Evolutionary conservation across 2,329 filamentous ascomycete species (phyloP), one percentile per base, ranked within the genome.

Genomic region (Pyrenophora graminea): DNA sequence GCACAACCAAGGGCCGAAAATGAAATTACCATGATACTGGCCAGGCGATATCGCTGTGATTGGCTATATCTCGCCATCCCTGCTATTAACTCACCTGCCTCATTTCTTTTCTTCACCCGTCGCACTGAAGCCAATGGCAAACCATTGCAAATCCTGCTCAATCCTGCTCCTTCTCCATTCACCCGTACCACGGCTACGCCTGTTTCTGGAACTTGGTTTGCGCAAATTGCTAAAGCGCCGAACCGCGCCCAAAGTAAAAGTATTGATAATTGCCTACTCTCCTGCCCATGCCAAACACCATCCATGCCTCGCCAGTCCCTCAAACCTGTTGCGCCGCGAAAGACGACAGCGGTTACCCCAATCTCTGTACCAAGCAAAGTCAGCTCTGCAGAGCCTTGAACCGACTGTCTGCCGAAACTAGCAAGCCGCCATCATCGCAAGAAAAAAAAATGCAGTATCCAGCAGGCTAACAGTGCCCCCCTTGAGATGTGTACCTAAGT

Each of bases 21-120:
- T 57, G 54, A 62, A 57, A 66, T 66, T 66, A 59, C 61, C 44
- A 60, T 58, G 58, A 61, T 48, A 58, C 48, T 53, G 39, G 55
- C 56, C 61, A 59, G 51, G 56, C 50, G 38, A 51, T 33, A 25
- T 32, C 39, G 40, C 52, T 47, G 34, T 57, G 52, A 65, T 67
- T 67, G 59, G 64, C 53, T 56, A 53, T 48, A 27, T 31, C 39
- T 39, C 38, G 47, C 50, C 18, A 49, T 41, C 50, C 51, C 47
- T 55, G 51, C 47, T 40, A 41, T 45, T 43, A 51, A 18, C 51
- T 54, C 48, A 31, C 37, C 39, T 23, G 21, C 18, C 48, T 61
- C 55, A 61, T 59, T 55, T 55, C 51, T 41, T 41, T 36, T 48
- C 45, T 39, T 39, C 44, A 53, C 36, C 46, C 53, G 43, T 54